Percentiles rank a stretch among this genome's conserved stretches.
Evolutionary conservation across 805 yeast genomes (phyloP).

Genomic region (Torulaspora franciscae): DNA sequence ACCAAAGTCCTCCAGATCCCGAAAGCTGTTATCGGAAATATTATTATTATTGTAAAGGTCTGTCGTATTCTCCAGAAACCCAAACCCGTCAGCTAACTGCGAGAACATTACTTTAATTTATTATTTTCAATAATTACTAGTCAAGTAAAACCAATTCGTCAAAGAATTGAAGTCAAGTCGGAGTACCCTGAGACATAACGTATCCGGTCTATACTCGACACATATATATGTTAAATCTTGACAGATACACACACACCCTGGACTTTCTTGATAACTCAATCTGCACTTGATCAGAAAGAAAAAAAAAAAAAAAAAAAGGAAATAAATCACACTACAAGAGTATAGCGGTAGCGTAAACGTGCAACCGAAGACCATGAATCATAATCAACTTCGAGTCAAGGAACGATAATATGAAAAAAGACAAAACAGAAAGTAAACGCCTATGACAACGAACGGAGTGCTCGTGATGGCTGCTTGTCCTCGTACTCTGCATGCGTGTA

Average conservation of each 20-base stretch:
- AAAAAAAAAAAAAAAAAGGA: background rate
- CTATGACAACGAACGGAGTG: background rate
- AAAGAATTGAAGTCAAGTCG: background rate
- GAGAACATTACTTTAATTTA: slow-evolving; percentile 2
- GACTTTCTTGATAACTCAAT: background rate
- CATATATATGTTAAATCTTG: background rate
- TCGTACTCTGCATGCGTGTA: background rate
- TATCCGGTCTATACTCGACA: background rate
- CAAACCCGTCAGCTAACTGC: slow-evolving; percentile 5
- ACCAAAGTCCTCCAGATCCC: background rate
- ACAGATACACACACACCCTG: background rate
- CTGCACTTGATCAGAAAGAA: background rate
- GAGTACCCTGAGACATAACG: background rate
- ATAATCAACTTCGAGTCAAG: background rate
- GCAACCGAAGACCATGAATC: background rate
- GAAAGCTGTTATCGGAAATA: too few species aligned
- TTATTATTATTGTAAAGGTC: background rate
- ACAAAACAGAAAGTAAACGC: background rate
- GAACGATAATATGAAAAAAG: background rate
- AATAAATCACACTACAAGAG: background rate
- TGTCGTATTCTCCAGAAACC: slow-evolving; percentile 1
- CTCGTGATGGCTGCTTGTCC: slow-evolving; percentile 1
- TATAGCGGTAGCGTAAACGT: background rate
- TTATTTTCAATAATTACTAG: background rate
- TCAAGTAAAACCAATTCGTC: background rate